Percentiles rank a stretch among this genome's conserved stretches.
Evolutionary conservation across 2,329 filamentous ascomycete genomes (phyloP).

Genomic region (Sarocladiaceae sp.): DNA sequence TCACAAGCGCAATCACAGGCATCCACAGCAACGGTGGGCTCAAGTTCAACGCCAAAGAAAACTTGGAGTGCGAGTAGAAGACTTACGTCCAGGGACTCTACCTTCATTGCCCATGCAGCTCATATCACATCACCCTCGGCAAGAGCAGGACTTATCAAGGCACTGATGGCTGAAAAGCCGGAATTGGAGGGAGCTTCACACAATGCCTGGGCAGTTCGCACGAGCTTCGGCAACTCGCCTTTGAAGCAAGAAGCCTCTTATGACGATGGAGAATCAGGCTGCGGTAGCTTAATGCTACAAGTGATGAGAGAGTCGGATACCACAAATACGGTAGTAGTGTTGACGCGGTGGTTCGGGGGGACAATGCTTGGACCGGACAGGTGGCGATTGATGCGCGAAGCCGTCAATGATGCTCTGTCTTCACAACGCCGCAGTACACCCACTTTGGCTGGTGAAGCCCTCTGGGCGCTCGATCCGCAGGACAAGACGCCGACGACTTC

Average conservation of each 20-base stretch:
- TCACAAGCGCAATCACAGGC: conserved; percentile 5
- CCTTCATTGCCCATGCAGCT: conserved; percentile 51
- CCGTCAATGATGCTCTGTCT: conserved; percentile 50
- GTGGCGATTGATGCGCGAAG: conserved; percentile 58
- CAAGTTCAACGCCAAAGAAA: conserved; percentile 16
- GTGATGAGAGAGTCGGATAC: conserved; percentile 47
- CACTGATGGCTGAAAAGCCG: conserved; percentile 43
- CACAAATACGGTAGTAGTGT: conserved; percentile 50
- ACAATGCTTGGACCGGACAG: conserved; percentile 57
- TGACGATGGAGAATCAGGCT: conserved; percentile 59
- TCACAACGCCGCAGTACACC: conserved; percentile 38
- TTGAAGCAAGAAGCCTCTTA: conserved; percentile 46
- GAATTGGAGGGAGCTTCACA: conserved; percentile 51
- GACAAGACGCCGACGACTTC: conserved; percentile 38
- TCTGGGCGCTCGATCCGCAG: conserved; percentile 54
- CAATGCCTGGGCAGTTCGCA: conserved; percentile 49
- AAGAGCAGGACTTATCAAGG: conserved; percentile 38
- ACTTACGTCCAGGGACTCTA: conserved; percentile 49
- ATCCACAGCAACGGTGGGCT: neutral
- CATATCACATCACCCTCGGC: conserved; percentile 32
- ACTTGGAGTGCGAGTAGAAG: conserved; percentile 49
- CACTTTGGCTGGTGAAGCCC: conserved; percentile 42
- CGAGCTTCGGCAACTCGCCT: conserved; percentile 30
- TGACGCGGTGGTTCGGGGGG: conserved; percentile 60
- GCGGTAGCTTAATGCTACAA: conserved; percentile 52